Conservation (phyloP, 208 protist genomes). For the Acanthamoeba lenticulata region DNA sequence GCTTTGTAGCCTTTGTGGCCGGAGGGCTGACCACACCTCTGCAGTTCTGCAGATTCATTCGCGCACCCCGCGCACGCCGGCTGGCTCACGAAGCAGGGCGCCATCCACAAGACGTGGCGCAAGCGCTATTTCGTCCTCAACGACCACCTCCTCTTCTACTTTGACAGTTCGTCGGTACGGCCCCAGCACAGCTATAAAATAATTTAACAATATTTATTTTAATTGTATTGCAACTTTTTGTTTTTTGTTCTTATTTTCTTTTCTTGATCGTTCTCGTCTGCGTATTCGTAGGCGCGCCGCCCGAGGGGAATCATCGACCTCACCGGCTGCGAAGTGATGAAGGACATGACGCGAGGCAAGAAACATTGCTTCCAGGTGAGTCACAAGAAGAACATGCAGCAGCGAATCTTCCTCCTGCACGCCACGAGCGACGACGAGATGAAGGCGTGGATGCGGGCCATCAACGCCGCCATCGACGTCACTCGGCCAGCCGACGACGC, state of each 20-base stretch:
- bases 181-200: too few relatives aligned
- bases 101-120: constrained; percentile 42
- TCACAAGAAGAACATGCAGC: constrained; percentile 45
- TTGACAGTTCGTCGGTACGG: not conserved
- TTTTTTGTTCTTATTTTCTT: not conserved
- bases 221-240: too few relatives aligned
- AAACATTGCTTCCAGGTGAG: constrained; percentile 49
- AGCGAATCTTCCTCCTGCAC: not conserved
- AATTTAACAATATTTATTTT: too few relatives aligned
- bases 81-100: not conserved
- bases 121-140: constrained; percentile 30
- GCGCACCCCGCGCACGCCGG: not conserved
- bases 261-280: not conserved
- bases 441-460: not conserved
- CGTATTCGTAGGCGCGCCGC: not conserved
- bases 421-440: not conserved
- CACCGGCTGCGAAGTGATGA: constrained; percentile 6
- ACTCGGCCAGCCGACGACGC: not conserved
- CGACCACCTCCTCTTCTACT: not conserved
- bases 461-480: not conserved
- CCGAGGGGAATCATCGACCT: constrained; percentile 5
- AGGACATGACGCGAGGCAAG: constrained; percentile 36
- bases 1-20: too few relatives aligned
- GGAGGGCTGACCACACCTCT: too few relatives aligned
- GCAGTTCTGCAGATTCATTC: not conserved